These are phyloP conservation scores for Chlorencoelia australis DNA, from an alignment of 2,329 filamentous ascomycete genomes.

Conservation along the genomic window DNA sequence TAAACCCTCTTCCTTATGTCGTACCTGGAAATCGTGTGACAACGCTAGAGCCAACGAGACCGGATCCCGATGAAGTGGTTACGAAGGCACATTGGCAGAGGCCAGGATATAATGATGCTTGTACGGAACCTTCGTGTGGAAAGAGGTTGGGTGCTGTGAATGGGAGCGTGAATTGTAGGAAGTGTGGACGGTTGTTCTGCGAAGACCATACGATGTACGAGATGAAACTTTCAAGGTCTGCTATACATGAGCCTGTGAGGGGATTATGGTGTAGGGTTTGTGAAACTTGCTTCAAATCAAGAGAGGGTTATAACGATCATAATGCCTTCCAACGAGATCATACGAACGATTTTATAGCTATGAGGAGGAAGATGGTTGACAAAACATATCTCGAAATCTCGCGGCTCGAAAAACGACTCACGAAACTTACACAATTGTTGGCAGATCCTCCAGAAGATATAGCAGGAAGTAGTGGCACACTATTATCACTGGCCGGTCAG, in stretches of 20 bases:
- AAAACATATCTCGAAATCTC: slow-evolving; percentile 81
- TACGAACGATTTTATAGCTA: slow-evolving; percentile 56
- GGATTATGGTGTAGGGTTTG: slow-evolving; percentile 93
- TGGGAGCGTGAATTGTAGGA: slow-evolving; percentile 84
- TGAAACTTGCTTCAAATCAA: slow-evolving; percentile 97
- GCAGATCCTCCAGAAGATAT: slow-evolving; percentile 64
- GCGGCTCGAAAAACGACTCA: slow-evolving; percentile 81
- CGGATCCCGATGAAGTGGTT: slow-evolving; percentile 83
- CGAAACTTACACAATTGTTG: slow-evolving; percentile 77
- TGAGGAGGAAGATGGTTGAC: slow-evolving; percentile 71
- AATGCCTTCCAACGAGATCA: slow-evolving; percentile 62
- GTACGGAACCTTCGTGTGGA: slow-evolving; percentile 79
- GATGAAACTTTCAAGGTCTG: slow-evolving; percentile 89
- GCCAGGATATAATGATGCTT: slow-evolving; percentile 61
- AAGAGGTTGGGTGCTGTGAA: slow-evolving; percentile 69
- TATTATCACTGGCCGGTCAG: slow-evolving; percentile 53
- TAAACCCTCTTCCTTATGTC: slow-evolving; percentile 25
- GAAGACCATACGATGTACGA: slow-evolving; percentile 99
- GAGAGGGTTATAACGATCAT: slow-evolving; percentile 91
- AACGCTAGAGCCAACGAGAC: slow-evolving; percentile 23
- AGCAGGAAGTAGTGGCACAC: slow-evolving; percentile 34
- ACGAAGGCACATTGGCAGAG: slow-evolving; percentile 84
- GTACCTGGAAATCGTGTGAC: slow-evolving; percentile 28
- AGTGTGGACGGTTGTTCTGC: slow-evolving; percentile 88
- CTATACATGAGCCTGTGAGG: slow-evolving; percentile 78